A percentile compares a stretch with the other conserved stretches of the same genome.
These are phyloP conservation scores for Fusarium sulawesiense DNA, from an alignment of 2,329 filamentous ascomycete species.

Conservation along the genomic window DNA sequence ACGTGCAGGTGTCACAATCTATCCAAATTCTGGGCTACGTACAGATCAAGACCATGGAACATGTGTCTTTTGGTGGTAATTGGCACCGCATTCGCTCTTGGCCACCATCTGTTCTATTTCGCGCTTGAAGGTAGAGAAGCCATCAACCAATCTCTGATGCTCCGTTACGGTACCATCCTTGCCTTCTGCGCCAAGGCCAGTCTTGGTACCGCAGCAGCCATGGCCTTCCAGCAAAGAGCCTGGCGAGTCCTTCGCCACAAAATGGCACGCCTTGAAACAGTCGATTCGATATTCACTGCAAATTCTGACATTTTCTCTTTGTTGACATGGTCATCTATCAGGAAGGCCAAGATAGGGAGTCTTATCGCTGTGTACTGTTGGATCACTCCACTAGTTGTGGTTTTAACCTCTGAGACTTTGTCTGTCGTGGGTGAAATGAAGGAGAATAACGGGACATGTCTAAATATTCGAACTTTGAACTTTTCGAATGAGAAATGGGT, in stretches of 20 bases:
- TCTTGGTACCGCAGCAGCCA: not conserved
- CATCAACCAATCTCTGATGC: not conserved
- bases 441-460: too few relatives aligned
- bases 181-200: slow-evolving; percentile 10
- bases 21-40: too few relatives aligned
- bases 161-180: slow-evolving; percentile 9
- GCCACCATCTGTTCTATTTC: slow-evolving; percentile 15
- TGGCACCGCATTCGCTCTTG: not conserved
- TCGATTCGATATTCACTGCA: slow-evolving; percentile 19
- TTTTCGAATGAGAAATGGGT: not conserved
- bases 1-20: too few relatives aligned
- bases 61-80: slow-evolving; percentile 4
- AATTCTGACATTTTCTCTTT: not conserved
- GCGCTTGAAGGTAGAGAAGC: not conserved
- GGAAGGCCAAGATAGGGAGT: not conserved
- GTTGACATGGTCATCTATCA: not conserved
- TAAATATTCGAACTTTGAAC: too few relatives aligned
- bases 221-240: not conserved
- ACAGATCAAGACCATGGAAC: not conserved
- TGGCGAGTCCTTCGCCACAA: not conserved
- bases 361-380: slow-evolving; percentile 17
- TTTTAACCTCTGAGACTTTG: too few relatives aligned
- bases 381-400: not conserved
- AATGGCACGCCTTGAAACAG: not conserved
- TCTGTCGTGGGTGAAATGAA: too few relatives aligned